Percentiles rank a stretch among this genome's conserved stretches.
These are phyloP conservation scores for Aspergillus sojae DNA, from an alignment of 2,329 filamentous ascomycete species.

Conservation along the genomic window DNA sequence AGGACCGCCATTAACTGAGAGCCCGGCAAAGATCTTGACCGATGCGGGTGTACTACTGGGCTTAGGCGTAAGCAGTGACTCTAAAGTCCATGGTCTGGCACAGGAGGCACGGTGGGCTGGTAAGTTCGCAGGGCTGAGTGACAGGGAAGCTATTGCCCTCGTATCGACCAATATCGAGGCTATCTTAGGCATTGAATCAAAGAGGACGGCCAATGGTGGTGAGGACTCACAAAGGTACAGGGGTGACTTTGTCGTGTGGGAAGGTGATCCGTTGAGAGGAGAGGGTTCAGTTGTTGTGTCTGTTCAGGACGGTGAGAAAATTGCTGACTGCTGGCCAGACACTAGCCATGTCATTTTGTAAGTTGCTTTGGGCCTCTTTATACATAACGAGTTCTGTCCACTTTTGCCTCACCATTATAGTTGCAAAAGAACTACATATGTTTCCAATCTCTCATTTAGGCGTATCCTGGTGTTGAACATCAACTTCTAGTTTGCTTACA, in stretches of 20 bases:
- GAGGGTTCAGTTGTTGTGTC: slow-evolving; percentile 12
- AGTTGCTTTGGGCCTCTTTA: no score
- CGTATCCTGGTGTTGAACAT: no score
- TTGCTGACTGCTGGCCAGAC: not conserved
- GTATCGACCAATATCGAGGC: slow-evolving; percentile 11
- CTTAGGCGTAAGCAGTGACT: slow-evolving; percentile 35
- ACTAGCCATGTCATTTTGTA: not conserved
- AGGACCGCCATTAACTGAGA: slow-evolving; percentile 46
- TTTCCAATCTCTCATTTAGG: no score
- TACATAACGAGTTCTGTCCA: fast-evolving
- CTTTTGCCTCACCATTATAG: no score
- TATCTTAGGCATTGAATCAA: not conserved
- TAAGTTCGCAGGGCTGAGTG: slow-evolving; percentile 7
- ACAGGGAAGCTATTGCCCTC: slow-evolving; percentile 8
- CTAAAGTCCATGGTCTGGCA: slow-evolving; percentile 9
- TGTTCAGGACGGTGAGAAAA: not conserved
- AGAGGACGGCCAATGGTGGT: not conserved
- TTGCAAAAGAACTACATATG: no score
- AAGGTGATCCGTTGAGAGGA: slow-evolving; percentile 15
- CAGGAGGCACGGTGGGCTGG: slow-evolving; percentile 11
- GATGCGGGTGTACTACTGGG: slow-evolving; percentile 29
- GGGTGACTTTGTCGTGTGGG: slow-evolving; percentile 14
- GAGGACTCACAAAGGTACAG: not conserved
- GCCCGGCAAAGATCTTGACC: slow-evolving; percentile 20
- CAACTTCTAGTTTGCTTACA: no score